Conservation (phyloP, 371 early-diverging fungal species). For the Dentiscutata heterogama region DNA sequence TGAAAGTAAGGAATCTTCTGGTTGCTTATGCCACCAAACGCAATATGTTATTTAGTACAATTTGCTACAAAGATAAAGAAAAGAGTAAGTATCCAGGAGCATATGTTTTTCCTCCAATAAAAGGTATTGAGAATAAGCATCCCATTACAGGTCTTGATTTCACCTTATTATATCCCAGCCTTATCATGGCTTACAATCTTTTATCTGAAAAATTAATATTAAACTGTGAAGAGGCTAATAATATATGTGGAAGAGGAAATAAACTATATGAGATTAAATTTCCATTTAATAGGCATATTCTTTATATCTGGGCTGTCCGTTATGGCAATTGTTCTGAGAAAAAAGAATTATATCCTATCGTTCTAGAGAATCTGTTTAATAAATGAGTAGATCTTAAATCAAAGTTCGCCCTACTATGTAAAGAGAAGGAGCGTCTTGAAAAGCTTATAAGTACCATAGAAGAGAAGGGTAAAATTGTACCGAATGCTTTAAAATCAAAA, state of each 20-base stretch:
- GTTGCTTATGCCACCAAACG: conserved; percentile 5
- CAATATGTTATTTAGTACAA: conserved; percentile 34
- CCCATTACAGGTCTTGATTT: too few species aligned
- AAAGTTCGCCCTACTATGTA: background rate
- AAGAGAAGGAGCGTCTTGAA: background rate
- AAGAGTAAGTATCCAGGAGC: background rate
- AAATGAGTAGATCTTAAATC: conserved; percentile 12
- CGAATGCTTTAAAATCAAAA: too few species aligned
- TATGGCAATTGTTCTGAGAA: background rate
- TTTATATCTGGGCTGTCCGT: background rate
- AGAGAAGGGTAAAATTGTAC: too few species aligned
- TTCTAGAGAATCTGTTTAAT: background rate
- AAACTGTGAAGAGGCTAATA: background rate
- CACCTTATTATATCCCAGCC: too few species aligned
- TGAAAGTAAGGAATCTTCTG: conserved; percentile 22
- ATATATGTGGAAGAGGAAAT: conserved; percentile 2
- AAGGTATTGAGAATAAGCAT: too few species aligned
- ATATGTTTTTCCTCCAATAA: background rate
- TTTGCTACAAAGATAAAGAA: background rate
- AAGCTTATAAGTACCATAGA: too few species aligned
- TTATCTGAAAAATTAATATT: background rate
- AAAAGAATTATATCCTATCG: background rate
- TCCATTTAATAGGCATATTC: background rate
- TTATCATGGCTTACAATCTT: too few species aligned
- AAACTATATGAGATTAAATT: conserved; percentile 33